A percentile compares a stretch with the other conserved stretches of the same genome.
These are phyloP conservation scores for Fraxinus pennsylvanica DNA, from an alignment of 257 asterid species.

Conservation along the genomic window DNA sequence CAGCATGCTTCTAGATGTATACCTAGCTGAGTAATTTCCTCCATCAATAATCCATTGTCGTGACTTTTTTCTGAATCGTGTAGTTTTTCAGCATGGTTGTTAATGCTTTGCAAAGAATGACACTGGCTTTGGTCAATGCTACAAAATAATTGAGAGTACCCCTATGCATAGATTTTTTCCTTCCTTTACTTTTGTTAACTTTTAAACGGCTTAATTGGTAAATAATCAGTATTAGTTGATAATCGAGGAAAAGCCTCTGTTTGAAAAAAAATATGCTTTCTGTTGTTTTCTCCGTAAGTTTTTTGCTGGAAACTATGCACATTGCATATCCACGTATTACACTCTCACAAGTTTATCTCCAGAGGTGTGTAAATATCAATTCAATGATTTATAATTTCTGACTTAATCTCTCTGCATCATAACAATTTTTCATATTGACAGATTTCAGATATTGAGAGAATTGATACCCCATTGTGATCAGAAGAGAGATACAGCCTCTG, in stretches of 20 bases:
- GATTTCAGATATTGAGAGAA: constrained; percentile 86
- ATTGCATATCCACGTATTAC: neutral
- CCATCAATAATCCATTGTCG: neutral
- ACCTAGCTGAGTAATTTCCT: neutral
- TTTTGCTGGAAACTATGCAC: neutral
- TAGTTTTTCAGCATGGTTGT: neutral
- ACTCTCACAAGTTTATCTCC: neutral
- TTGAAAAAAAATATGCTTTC: neutral
- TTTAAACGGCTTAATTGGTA: neutral
- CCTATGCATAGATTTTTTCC: neutral
- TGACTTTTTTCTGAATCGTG: neutral
- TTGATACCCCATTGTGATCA: constrained; percentile 84
- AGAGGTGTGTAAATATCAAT: neutral
- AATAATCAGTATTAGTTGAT: neutral
- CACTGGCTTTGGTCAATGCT: neutral
- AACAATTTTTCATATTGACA: constrained; percentile 29
- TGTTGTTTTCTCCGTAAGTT: neutral
- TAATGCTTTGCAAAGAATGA: neutral
- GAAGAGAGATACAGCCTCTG: constrained; percentile 92
- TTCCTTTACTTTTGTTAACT: neutral
- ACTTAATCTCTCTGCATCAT: neutral
- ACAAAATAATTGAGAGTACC: neutral
- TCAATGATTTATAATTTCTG: neutral
- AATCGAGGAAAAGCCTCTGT: neutral
- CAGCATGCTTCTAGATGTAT: neutral